Conservation (phyloP, 1,284 basidiomycete species). For the Malassezia sympodialis region DNA sequence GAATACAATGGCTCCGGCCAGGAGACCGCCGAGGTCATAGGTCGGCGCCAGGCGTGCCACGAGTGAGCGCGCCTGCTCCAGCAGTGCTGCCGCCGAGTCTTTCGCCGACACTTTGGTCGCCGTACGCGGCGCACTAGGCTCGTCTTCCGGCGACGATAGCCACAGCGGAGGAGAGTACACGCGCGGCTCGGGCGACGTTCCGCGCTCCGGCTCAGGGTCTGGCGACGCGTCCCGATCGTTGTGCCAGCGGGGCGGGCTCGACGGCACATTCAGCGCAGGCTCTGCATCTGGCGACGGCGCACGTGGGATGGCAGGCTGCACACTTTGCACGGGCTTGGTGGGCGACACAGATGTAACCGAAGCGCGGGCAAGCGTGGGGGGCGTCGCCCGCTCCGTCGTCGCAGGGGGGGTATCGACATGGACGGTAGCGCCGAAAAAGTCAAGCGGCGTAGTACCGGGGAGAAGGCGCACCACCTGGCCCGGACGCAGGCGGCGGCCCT, state of each 20-base stretch:
- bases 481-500: slow-evolving; percentile 37
- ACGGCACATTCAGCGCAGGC: slow-evolving; percentile 12
- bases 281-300: slow-evolving; percentile 11
- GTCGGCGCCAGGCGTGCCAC: slow-evolving; percentile 33
- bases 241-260: slow-evolving; percentile 1
- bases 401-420: slow-evolving; percentile 14
- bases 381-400: slow-evolving; percentile 15
- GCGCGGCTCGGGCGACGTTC: neutral
- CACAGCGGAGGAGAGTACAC: neutral
- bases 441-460: slow-evolving; percentile 26
- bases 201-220: neutral
- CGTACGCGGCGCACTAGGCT: slow-evolving; percentile 6
- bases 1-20: slow-evolving; percentile 44
- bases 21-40: slow-evolving; percentile 43
- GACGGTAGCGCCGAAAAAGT: slow-evolving; percentile 37
- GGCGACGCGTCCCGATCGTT: neutral
- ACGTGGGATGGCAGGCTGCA: neutral
- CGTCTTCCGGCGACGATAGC: neutral
- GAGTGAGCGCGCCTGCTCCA: slow-evolving; percentile 11
- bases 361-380: slow-evolving; percentile 1
- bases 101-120: neutral
- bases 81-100: neutral
- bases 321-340: slow-evolving; percentile 12
- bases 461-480: slow-evolving; percentile 34
- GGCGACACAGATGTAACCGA: slow-evolving; percentile 22